Conservation (phyloP, 768 basidiomycete genomes). For the Saitozyma podzolica region DNA sequence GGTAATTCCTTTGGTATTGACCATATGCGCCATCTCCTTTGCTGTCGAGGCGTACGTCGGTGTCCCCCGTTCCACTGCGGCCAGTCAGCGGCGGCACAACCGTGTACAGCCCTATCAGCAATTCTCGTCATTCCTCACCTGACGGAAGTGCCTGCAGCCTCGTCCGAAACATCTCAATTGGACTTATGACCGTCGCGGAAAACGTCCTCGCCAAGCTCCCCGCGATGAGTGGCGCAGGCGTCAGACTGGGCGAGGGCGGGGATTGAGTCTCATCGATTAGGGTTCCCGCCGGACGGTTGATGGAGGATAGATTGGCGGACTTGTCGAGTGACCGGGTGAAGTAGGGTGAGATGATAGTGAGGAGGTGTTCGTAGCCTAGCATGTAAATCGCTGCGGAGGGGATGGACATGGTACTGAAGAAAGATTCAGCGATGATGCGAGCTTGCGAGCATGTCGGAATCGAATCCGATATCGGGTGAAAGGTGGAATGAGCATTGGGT, state of each 20-base stretch:
- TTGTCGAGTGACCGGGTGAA: slow-evolving; percentile 36
- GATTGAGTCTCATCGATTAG: too few species aligned
- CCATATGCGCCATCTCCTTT: slow-evolving; percentile 60
- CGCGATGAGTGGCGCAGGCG: slow-evolving; percentile 69
- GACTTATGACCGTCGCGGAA: slow-evolving; percentile 62
- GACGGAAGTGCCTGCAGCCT: slow-evolving; percentile 47
- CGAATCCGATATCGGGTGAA: too few species aligned
- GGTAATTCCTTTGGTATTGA: slow-evolving; percentile 64
- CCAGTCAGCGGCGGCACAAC: slow-evolving; percentile 1
- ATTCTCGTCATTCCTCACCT: slow-evolving; percentile 13
- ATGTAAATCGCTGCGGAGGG: slow-evolving; percentile 92
- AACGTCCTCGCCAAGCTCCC: slow-evolving; percentile 79
- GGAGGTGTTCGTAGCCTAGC: slow-evolving; percentile 87
- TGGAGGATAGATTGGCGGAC: slow-evolving; percentile 27
- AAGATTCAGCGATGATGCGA: background rate
- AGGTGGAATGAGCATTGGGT: background rate
- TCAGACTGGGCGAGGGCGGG: slow-evolving; percentile 28
- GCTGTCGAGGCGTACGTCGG: slow-evolving; percentile 49
- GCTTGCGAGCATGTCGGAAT: too few species aligned
- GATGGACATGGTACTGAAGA: slow-evolving; percentile 75
- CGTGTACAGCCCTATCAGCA: background rate
- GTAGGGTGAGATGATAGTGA: slow-evolving; percentile 33
- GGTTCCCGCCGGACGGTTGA: slow-evolving; percentile 9
- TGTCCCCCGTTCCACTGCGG: slow-evolving; percentile 25
- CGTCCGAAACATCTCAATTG: slow-evolving; percentile 52